Conservation (phyloP, 306 rosid genomes). For the Rosa multiflora region DNA sequence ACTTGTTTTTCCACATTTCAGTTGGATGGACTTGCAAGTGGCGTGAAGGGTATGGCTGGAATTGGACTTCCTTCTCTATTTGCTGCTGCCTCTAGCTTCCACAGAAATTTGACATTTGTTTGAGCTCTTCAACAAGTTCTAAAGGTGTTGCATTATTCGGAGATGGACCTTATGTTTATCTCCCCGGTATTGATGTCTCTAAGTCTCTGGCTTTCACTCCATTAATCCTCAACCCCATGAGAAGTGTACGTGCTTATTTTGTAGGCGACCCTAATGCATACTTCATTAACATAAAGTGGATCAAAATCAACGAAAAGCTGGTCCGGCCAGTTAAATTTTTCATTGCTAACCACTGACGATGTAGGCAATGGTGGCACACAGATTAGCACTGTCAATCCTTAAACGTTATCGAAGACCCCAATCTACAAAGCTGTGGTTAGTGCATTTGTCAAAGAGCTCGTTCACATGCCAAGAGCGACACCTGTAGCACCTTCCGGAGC, state of each 20-base stretch:
- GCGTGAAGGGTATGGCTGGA: constrained; percentile 53
- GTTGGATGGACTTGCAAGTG: constrained; percentile 35
- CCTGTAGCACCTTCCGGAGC: constrained; percentile 51
- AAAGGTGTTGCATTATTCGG: too few relatives aligned
- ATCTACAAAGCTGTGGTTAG: constrained; percentile 44
- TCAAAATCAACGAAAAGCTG: too few relatives aligned
- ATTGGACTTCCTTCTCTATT: constrained; percentile 44
- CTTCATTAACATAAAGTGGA: too few relatives aligned
- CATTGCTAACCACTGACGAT: too few relatives aligned
- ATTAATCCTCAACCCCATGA: too few relatives aligned
- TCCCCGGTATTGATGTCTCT: too few relatives aligned
- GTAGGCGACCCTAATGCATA: too few relatives aligned
- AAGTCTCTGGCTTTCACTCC: too few relatives aligned
- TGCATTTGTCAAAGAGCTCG: constrained; percentile 33
- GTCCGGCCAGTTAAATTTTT: too few relatives aligned
- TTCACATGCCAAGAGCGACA: constrained; percentile 26
- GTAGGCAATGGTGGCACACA: too few relatives aligned
- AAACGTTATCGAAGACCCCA: neutral
- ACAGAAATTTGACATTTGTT: constrained; percentile 45
- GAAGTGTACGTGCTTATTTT: too few relatives aligned
- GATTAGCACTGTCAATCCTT: neutral
- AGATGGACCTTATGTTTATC: too few relatives aligned
- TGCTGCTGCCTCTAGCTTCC: constrained; percentile 33
- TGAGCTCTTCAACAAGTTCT: neutral
- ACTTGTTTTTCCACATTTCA: constrained; percentile 33